Base-by-base conservation (phyloP, 805 yeast genomes). In the Saccharomycopsis sp. region DNA sequence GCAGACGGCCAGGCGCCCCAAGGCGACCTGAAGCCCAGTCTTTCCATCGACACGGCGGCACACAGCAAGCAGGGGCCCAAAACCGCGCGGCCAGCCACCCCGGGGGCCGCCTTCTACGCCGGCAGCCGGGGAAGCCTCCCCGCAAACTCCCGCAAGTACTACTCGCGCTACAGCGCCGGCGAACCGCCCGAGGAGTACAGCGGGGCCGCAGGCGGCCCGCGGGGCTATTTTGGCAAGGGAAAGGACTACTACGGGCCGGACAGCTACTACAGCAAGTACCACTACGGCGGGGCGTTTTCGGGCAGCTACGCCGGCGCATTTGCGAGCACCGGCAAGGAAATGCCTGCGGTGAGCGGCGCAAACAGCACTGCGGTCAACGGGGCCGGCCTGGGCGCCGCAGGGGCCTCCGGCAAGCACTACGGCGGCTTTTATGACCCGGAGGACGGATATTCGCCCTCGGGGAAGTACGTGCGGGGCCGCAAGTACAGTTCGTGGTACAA, bases 221-320 rank as follows among this genome's bases (percentile, higher is more conserved):
- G 57, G 2, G 55, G 15, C 15, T 57, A 57, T 37, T 57, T 50
- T 48, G 46, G 57, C 9, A 57, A 55, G 48, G 20, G 18, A 7
- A 57, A 57, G 41, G 56, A 57, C 29, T 53, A 54, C 47, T 56
- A 56, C 20, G 41, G 50, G 18, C 56, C 53, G n/a, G 60, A 57
- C 34, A 41, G 56, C n/a, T 57, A 55, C 18, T 57, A 47, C 23
- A 46, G 34, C 37, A 53, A 53, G 46, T 53, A 51, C 24, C 7
- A 51, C 16, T 44, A 44, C 16, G 21, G 21, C 21, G 21, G n/a
- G 12, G n/a, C 15, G 12, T 37, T 12, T n/a, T 37, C n/a, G n/a
- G 44, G 44, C 12, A 37, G n/a, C n/a, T 37, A 37, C 44, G n/a
- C 15, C n/a, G n/a, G 44, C n/a, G 15, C 44, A 37, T n/a, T n/a